Base-by-base conservation (phyloP, 371 early-diverging fungal species). In the Actinomucor elegans region DNA sequence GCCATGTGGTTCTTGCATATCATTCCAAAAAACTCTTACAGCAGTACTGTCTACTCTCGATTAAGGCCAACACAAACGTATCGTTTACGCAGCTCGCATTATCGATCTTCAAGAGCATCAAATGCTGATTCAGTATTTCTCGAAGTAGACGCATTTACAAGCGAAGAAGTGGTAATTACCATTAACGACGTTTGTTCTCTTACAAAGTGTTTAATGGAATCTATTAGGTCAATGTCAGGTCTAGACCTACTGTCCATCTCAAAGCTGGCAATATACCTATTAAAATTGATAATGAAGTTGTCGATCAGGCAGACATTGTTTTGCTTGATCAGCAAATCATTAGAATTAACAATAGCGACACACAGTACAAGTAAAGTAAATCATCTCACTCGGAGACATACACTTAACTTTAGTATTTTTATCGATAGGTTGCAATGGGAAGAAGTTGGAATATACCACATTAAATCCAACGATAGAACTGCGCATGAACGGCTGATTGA, bases 261-360 rank as follows among this genome's bases (percentile, higher is more conserved):
- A 1, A 23, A 3, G 15, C 18, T 34, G 15, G 34, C 14, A 10
- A 32, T 12, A n/a, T 32, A 5, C n/a, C 7, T 24, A 15, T 24
- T 8, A n/a, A 24, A 7, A 35, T 48, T 0, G 48, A 48, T 24
- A 9, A 14, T 23, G 23, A 12, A 2, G 0, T 23, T 33, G 23
- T 44, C 11, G 20, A 15, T 3, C 45, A 48, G n/a, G 24, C 20
- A 23, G 9, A n/a, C 6, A 24, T 23, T 3, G n/a, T 34, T 34
- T 33, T 48, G 10, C 48, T 34, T 15, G 48, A 48, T 26, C 48
- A 48, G 17, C 48, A 48, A 24, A 35, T 48, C 4, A 10, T 48
- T 6, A 33, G 34, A 7, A n/a, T 48, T 21, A 24, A 24, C 14
- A 24, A 34, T n/a, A 14, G 24, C n/a, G 20, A 34, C 23, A 14